Percentiles rank a stretch among this genome's conserved stretches.
These are phyloP conservation scores for Amaranthus tricolor DNA, from an alignment of 179 eudicot genomes.

Conservation along the genomic window DNA sequence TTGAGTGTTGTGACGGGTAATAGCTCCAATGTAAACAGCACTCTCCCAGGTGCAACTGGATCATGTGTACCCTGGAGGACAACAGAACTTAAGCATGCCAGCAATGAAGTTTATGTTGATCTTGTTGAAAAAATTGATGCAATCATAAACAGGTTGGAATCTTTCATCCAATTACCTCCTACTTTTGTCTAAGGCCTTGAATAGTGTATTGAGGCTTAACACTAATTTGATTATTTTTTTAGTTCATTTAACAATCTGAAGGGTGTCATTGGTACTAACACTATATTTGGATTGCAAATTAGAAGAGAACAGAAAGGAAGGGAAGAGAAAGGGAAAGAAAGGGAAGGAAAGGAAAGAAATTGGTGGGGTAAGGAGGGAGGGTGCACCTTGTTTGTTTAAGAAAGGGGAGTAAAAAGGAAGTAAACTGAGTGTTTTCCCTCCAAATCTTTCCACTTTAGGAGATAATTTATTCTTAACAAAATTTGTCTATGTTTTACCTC, in stretches of 20 bases:
- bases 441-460: too few relatives aligned
- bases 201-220: background rate
- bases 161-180: background rate
- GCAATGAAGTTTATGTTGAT: constrained; percentile 83
- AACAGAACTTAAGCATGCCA: constrained; percentile 73
- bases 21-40: constrained; percentile 76
- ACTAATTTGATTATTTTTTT: background rate
- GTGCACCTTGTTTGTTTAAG: too few relatives aligned
- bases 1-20: constrained; percentile 93
- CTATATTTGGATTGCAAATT: too few relatives aligned
- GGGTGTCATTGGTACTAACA: background rate
- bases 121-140: constrained; percentile 96
- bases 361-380: too few relatives aligned
- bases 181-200: background rate
- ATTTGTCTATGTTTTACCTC: too few relatives aligned
- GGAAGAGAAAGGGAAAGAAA: too few relatives aligned
- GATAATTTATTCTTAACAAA: too few relatives aligned
- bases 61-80: constrained; percentile 97
- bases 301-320: too few relatives aligned
- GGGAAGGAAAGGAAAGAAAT: too few relatives aligned
- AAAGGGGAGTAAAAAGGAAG: too few relatives aligned
- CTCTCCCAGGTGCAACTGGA: constrained; percentile 83
- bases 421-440: too few relatives aligned
- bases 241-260: background rate
- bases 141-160: constrained; percentile 64